A percentile compares a stretch with the other conserved stretches of the same genome.
These are phyloP conservation scores for Chalaropsis ovoidea DNA, from an alignment of 2,329 filamentous ascomycete species.

Conservation along the genomic window DNA sequence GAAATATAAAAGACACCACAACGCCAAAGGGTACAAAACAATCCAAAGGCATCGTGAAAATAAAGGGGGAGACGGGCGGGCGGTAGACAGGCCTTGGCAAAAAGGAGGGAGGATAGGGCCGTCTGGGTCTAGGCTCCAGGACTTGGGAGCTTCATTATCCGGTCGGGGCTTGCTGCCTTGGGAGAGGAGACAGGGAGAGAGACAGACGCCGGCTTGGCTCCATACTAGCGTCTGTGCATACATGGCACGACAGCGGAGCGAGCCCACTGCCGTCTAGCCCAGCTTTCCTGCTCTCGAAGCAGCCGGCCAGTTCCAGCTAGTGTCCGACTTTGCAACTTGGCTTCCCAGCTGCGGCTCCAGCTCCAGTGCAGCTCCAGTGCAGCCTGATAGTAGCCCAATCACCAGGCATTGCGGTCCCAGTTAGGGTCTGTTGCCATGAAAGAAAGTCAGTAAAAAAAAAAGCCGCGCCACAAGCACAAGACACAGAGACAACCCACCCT, in stretches of 20 bases:
- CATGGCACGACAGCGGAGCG: too few relatives aligned
- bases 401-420: conserved; percentile 90
- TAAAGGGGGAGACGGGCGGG: not conserved
- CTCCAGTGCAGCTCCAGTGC: too few relatives aligned
- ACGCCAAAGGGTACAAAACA: conserved; percentile 1
- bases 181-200: too few relatives aligned
- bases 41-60: not conserved
- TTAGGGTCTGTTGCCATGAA: conserved; percentile 53
- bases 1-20: conserved; percentile 3
- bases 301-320: not conserved
- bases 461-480: conserved; percentile 9
- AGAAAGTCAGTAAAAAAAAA: not conserved
- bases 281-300: not conserved
- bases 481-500: conserved; percentile 49
- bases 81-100: not conserved
- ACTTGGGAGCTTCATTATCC: not conserved
- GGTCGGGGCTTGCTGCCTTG: not conserved
- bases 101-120: not conserved
- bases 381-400: conserved; percentile 35
- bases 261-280: not conserved
- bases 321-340: not conserved
- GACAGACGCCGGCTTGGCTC: not conserved
- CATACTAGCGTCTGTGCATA: too few relatives aligned
- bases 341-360: not conserved
- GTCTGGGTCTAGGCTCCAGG: not conserved